Evolutionary conservation across 345 rosid genomes (phyloP).

Genomic region (Acer campestre): DNA sequence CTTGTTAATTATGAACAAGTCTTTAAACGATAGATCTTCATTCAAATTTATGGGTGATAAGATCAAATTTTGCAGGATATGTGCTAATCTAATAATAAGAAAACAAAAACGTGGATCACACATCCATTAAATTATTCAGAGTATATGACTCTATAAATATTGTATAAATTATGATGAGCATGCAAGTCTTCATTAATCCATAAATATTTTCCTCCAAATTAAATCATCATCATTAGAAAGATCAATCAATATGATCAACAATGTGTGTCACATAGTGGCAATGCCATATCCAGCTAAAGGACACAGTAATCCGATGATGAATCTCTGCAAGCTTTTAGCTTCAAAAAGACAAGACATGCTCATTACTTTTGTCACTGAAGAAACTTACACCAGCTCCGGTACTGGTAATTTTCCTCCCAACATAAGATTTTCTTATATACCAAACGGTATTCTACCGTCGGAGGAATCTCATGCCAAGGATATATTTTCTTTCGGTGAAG

Average conservation of each 20-base stretch:
- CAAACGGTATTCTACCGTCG: slow-evolving; percentile 30
- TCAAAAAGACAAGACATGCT: neutral
- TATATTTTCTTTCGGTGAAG: slow-evolving; percentile 18
- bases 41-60: too few relatives aligned
- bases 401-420: neutral
- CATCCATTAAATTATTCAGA: too few relatives aligned
- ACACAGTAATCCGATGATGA: slow-evolving; percentile 26
- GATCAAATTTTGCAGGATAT: too few relatives aligned
- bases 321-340: slow-evolving; percentile 13
- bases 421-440: slow-evolving; percentile 22
- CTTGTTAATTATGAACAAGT: too few relatives aligned
- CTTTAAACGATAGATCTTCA: too few relatives aligned
- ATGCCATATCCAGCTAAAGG: slow-evolving; percentile 17
- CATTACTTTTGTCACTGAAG: slow-evolving; percentile 14
- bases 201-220: too few relatives aligned
- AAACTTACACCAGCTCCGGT: slow-evolving; percentile 2
- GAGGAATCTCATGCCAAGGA: slow-evolving; percentile 17
- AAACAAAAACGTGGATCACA: too few relatives aligned
- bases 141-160: too few relatives aligned
- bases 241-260: neutral
- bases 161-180: too few relatives aligned
- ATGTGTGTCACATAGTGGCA: slow-evolving; percentile 14
- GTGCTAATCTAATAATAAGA: too few relatives aligned
- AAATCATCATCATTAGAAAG: too few relatives aligned
- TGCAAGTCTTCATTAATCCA: too few relatives aligned